Evolutionary conservation across 202 grass and related monocot genomes (phyloP).

Genomic region (Zizania palustris): DNA sequence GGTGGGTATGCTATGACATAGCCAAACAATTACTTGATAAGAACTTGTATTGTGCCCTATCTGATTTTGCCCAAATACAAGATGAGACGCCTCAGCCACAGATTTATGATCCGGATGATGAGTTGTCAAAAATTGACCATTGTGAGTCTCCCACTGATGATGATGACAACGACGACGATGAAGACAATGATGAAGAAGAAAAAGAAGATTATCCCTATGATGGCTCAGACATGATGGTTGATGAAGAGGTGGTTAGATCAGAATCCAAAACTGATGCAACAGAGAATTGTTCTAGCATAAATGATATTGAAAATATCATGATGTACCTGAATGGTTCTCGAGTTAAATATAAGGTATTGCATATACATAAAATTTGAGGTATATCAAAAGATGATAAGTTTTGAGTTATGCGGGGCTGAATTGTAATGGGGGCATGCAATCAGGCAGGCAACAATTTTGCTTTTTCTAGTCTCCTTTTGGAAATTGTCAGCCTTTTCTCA

Average conservation of each 20-base stretch:
- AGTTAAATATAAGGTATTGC: constrained; percentile 79
- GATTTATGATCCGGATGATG: constrained; percentile 30
- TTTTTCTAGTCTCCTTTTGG: constrained; percentile 8
- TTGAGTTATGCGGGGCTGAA: background rate
- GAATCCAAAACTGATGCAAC: constrained; percentile 37
- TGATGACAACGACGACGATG: constrained; percentile 31
- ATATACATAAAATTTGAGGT: constrained; percentile 23
- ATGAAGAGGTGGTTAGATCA: constrained; percentile 46
- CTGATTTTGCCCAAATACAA: constrained; percentile 64
- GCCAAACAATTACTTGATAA: constrained; percentile 76
- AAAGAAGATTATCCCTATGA: constrained; percentile 43
- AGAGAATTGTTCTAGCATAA: constrained; percentile 35
- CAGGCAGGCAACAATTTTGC: constrained; percentile 17
- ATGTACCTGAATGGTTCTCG: constrained; percentile 54
- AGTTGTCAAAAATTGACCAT: constrained; percentile 32
- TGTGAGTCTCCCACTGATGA: constrained; percentile 34
- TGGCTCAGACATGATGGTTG: constrained; percentile 57
- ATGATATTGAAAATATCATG: constrained; percentile 61
- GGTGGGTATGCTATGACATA: constrained; percentile 88
- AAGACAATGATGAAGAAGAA: too few relatives aligned
- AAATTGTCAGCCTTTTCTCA: constrained; percentile 6
- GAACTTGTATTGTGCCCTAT: constrained; percentile 70
- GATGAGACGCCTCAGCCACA: constrained; percentile 44
- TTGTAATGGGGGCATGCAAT: background rate
- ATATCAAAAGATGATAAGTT: background rate